Evolutionary conservation across 768 basidiomycete genomes (phyloP).

Genomic region (Hypholoma fasciculare): DNA sequence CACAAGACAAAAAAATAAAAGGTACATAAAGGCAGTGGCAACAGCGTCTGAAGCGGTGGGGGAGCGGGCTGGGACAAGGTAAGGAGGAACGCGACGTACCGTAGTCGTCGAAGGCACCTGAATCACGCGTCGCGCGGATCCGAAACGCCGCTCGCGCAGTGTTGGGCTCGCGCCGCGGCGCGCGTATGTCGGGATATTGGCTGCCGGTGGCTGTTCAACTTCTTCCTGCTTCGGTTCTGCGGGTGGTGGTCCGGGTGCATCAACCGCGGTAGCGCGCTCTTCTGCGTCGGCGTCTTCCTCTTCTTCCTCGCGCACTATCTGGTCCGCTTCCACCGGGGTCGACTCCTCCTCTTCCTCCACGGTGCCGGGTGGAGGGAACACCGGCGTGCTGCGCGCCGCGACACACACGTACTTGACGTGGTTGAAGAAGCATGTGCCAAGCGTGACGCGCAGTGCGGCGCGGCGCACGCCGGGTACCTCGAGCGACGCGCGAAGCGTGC

Average conservation of each 20-base stretch:
- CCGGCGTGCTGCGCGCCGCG: conserved; percentile 42
- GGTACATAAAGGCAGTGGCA: background rate
- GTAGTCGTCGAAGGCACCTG: conserved; percentile 23
- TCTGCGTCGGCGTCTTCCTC: conserved; percentile 2
- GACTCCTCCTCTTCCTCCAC: background rate
- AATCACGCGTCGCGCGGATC: conserved; percentile 23
- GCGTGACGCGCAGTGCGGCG: conserved; percentile 54
- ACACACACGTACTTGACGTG: conserved; percentile 48
- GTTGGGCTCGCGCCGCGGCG: conserved; percentile 17
- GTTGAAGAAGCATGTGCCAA: conserved; percentile 62
- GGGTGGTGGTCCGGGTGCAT: background rate
- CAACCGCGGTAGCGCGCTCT: background rate
- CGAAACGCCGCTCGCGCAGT: conserved; percentile 25
- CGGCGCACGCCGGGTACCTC: conserved; percentile 71
- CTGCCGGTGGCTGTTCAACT: background rate
- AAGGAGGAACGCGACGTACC: conserved; percentile 20
- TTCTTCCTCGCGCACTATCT: conserved; percentile 2
- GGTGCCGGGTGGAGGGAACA: conserved; percentile 27
- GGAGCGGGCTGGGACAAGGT: background rate
- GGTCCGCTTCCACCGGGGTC: too few relatives aligned
- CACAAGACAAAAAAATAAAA: background rate
- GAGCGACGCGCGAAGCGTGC: conserved; percentile 56
- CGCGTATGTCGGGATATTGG: background rate
- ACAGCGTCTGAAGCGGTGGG: background rate
- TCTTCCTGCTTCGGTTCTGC: background rate